These are phyloP conservation scores for Venturia asperata DNA, from an alignment of 2,329 filamentous ascomycete genomes.

Conservation along the genomic window DNA sequence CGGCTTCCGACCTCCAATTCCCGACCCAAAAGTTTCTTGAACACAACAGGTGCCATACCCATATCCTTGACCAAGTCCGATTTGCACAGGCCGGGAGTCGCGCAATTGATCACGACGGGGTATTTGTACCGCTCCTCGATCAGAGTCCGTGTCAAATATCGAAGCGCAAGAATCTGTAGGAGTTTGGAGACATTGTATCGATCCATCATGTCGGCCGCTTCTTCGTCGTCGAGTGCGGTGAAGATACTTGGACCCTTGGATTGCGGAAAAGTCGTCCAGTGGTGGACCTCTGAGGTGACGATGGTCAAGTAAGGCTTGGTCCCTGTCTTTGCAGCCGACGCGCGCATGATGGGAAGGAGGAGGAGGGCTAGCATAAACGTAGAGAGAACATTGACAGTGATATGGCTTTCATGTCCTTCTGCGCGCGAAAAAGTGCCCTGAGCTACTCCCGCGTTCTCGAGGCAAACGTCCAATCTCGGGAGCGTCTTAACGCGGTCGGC, in stretches of 20 bases:
- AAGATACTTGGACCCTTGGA: constrained; percentile 21
- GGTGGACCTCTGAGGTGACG: constrained; percentile 21
- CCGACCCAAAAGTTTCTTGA: no score
- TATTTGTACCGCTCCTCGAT: not conserved
- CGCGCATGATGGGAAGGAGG: constrained; percentile 18
- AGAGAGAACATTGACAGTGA: constrained; percentile 20
- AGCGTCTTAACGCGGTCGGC: constrained; percentile 27
- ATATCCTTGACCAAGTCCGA: constrained; percentile 16
- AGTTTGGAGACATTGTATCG: constrained; percentile 27
- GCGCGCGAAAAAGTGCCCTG: not conserved
- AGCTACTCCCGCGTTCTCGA: constrained; percentile 35
- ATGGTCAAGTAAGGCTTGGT: constrained; percentile 19
- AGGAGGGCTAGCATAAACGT: constrained; percentile 19
- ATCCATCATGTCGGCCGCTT: constrained; percentile 20
- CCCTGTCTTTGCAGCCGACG: not conserved
- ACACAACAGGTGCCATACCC: no score
- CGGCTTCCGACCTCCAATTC: no score
- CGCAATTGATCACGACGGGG: constrained; percentile 19
- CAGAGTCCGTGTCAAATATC: constrained; percentile 17
- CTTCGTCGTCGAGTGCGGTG: constrained; percentile 22
- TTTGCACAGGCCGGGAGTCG: constrained; percentile 22
- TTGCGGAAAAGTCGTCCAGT: constrained; percentile 17
- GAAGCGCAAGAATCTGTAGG: constrained; percentile 24
- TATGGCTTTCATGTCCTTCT: constrained; percentile 10
- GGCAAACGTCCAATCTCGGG: constrained; percentile 29